Evolutionary conservation across 257 asterid species (phyloP), one percentile per base, ranked within the genome.

Genomic region (Penstemon eatonii): DNA sequence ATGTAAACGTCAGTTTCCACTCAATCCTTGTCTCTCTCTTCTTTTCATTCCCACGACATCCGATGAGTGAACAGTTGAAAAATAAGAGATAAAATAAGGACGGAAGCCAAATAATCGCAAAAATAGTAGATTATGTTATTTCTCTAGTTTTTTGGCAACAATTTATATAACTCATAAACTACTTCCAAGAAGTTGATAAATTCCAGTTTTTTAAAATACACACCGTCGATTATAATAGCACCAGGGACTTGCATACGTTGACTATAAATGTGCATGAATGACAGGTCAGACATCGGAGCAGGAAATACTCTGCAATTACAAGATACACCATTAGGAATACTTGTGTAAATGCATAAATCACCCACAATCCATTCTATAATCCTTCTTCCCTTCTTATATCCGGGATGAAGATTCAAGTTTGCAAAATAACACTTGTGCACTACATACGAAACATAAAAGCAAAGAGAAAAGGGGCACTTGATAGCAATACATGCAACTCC

Each of bases 161-260:
- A 36, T 7, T 61, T 25, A 25, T 25, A 25, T 25, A 25, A 25
- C 33, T 25, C 25, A 39, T 19, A 41, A 73, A 33, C 53, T 50
- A 44, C 39, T 51, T 8, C 25, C 46, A 12, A 13, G 51, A 60
- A 65, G 51, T 60, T 46, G 50, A 51, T 55, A 10, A 56, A 36
- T 65, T 65, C 18, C 49, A 54, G 43, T 33, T 41, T 13, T 54
- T 25, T 1, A 25, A 69, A 19, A 60, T 49, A 75, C 84, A 59
- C 78, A 90, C 97, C 97, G 60, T 94, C 99, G 70, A 94, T 86
- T 51, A 94, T 87, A 67, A 89, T 71, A 73, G 97, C 92, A 55
- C 99, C 97, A 41, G 96, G 95, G 45, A 83, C 87, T 76, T 84
- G 91, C 49, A 80, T 76, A 3, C 99, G 96, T 69, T 85, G 96